Evolutionary conservation across 345 rosid genomes (phyloP).

Genomic region (Syzygium grande): DNA sequence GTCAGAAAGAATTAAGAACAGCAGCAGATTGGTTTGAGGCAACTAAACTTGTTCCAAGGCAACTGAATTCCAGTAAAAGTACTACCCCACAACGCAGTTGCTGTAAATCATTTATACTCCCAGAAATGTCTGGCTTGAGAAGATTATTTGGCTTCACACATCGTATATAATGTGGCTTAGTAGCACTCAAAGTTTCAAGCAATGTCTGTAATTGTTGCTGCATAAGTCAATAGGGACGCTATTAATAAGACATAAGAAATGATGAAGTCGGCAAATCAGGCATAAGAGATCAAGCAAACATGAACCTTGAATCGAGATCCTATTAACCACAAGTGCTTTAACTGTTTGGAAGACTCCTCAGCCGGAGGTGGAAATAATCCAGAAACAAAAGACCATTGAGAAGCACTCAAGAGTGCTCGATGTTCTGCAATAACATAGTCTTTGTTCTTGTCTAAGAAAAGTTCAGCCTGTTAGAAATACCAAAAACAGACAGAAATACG

Average conservation of each 20-base stretch:
- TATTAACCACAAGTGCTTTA: constrained; percentile 85
- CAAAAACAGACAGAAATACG: too few species aligned
- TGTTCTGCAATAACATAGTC: constrained; percentile 99
- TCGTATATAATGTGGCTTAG: constrained; percentile 96
- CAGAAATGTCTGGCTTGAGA: constrained; percentile 93
- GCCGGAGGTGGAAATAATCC: constrained; percentile 67
- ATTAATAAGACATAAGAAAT: neutral
- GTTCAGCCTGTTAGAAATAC: constrained; percentile 62
- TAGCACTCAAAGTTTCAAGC: constrained; percentile 92
- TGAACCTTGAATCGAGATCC: constrained; percentile 97
- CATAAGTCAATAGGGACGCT: constrained; percentile 15
- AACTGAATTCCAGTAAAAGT: neutral
- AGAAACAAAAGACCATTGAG: constrained; percentile 80
- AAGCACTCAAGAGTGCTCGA: constrained; percentile 80
- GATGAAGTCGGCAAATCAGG: neutral
- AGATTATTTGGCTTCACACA: constrained; percentile 98
- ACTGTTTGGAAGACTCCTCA: constrained; percentile 79
- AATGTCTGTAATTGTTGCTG: constrained; percentile 91
- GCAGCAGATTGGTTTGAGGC: neutral
- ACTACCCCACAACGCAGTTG: constrained; percentile 97
- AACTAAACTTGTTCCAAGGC: neutral
- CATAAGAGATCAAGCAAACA: constrained; percentile 9
- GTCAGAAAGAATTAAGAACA: neutral
- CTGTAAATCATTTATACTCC: constrained; percentile 77
- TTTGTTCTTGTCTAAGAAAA: constrained; percentile 95